Base-by-base conservation (phyloP, 2,329 filamentous ascomycete genomes). In the Colletotrichum sidae region DNA sequence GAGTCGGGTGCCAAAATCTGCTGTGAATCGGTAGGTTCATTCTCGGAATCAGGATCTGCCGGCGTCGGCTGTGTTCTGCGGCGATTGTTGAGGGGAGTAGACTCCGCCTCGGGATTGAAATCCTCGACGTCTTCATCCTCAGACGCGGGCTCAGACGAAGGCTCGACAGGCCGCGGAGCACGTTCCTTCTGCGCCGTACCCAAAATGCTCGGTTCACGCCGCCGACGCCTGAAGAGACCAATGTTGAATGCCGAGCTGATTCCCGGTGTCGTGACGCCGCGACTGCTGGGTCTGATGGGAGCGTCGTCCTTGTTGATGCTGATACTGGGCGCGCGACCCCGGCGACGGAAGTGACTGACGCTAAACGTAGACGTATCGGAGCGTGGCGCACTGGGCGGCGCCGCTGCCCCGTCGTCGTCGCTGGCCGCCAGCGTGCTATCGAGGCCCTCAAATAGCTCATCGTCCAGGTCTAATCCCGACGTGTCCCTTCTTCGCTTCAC, bases 101-200 rank as follows among this genome's bases (percentile, higher is more conserved):
- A 90, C 77, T 91, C 89, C 35, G 88, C 88, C 61, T 92, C 88
- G 0, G 84, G 90, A 55, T 80, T 83, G 72, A 87, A 90, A 61
- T 74, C 41, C 67, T 75, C 46, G 70, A 76, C 73, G 10, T 72
- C 78, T 71, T n/a, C 72, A 72, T 33, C 55, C 13, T 61, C 68
- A 25, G 64, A 55, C 13, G 44, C 64, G 2, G 61, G 44, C 12
- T 63, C 68, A 8, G 68, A 71, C 3, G 70, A 70, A 13, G 65
- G 61, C 33, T 67, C 63, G 9, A 69, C 60, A 4, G 70, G 68
- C 13, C 70, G 68, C 54, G 68, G 67, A 6, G 65, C 68, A 47
- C 73, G 72, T 17, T 77, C 73, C 62, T 77, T 86, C 66, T 83
- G 81, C 3, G 79, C 79, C 1, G 84, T 84, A 6, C 86, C 84